Conservation (phyloP, 441 rosid species). For the Populus trichocarpa region DNA sequence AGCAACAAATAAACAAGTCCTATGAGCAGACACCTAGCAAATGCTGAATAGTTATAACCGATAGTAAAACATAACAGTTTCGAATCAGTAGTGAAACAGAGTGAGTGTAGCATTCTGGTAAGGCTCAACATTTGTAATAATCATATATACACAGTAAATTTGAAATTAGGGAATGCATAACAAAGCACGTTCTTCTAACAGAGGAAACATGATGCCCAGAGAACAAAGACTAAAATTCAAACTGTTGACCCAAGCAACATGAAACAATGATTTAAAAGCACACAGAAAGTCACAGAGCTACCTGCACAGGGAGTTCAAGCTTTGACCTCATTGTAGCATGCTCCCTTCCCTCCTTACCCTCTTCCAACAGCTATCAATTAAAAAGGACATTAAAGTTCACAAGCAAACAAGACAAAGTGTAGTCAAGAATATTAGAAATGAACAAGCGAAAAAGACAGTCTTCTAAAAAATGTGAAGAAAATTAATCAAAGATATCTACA, state of each 20-base stretch:
- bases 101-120: not conserved
- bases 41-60: not conserved
- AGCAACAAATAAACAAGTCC: not conserved
- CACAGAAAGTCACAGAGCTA: conserved; percentile 35
- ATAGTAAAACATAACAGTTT: not conserved
- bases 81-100: not conserved
- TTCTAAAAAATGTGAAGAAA: not conserved
- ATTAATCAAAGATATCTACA: not conserved
- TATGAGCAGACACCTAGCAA: not conserved
- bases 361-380: conserved; percentile 74
- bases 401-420: not conserved
- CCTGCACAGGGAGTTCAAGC: conserved; percentile 99
- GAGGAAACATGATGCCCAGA: not conserved
- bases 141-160: not conserved
- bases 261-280: not conserved
- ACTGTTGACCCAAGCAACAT: not conserved
- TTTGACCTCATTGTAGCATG: conserved; percentile 78
- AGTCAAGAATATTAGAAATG: not conserved
- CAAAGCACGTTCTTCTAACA: not conserved
- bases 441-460: not conserved
- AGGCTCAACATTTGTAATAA: not conserved
- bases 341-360: conserved; percentile 87
- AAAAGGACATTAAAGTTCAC: conserved; percentile 10
- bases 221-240: not conserved
- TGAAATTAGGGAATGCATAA: not conserved